Conservation (phyloP, 176 grass and related monocot species). For the Miscanthus lutarioriparius region DNA sequence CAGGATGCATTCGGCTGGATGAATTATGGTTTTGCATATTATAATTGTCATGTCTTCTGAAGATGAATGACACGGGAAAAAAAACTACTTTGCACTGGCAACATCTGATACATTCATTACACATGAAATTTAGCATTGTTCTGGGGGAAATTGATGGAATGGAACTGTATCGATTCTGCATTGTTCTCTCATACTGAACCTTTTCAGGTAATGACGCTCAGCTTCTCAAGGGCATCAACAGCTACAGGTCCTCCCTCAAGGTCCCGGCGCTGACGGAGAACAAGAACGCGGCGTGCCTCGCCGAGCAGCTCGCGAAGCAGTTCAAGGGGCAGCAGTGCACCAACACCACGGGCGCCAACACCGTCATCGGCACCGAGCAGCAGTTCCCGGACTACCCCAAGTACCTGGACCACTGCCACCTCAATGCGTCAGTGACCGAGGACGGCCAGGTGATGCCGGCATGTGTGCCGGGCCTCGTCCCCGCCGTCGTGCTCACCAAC, state of each 20-base stretch:
- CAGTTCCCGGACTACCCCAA: slow-evolving; percentile 78
- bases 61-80: neutral
- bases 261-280: slow-evolving; percentile 72
- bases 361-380: slow-evolving; percentile 77
- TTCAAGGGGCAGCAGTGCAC: slow-evolving; percentile 79
- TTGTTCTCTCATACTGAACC: neutral
- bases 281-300: slow-evolving; percentile 71
- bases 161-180: neutral
- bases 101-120: neutral
- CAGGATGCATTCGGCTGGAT: too few relatives aligned
- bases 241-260: slow-evolving; percentile 72
- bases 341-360: slow-evolving; percentile 87
- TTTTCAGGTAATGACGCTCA: slow-evolving; percentile 54
- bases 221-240: slow-evolving; percentile 89
- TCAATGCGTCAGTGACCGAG: slow-evolving; percentile 75
- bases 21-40: too few relatives aligned
- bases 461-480: slow-evolving; percentile 60
- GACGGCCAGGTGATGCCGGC: slow-evolving; percentile 82
- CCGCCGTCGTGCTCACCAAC: slow-evolving; percentile 75
- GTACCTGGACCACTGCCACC: slow-evolving; percentile 72
- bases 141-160: neutral
- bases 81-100: neutral
- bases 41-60: neutral
- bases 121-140: neutral
- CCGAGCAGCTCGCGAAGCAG: slow-evolving; percentile 75